Evolutionary conservation across 495 filamentous ascomycete genomes (phyloP).

Genomic region (Trichodelitschia bisporula): DNA sequence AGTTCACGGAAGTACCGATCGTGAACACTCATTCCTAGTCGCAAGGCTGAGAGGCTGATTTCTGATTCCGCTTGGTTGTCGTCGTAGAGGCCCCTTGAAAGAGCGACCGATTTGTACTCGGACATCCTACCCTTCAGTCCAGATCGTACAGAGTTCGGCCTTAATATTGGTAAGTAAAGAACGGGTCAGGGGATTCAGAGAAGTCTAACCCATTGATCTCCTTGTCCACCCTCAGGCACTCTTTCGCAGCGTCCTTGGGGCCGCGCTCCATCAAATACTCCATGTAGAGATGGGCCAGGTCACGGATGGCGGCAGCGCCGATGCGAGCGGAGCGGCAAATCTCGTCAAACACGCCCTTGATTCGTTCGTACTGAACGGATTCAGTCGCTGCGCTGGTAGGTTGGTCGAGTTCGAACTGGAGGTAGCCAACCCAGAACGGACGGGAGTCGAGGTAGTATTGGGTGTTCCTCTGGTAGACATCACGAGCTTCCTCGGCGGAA

Average conservation of each 20-base stretch:
- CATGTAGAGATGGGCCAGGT: conserved; percentile 60
- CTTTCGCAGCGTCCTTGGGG: conserved; percentile 59
- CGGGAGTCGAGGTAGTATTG: conserved; percentile 68
- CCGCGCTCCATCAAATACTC: conserved; percentile 66
- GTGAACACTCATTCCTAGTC: too few species aligned
- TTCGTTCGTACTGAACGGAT: conserved; percentile 36
- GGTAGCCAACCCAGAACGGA: conserved; percentile 81
- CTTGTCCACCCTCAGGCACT: conserved; percentile 61
- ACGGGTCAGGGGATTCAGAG: too few species aligned
- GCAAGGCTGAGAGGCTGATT: too few species aligned
- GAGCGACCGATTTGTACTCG: too few species aligned
- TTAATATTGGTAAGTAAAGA: too few species aligned
- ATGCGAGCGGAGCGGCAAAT: conserved; percentile 54
- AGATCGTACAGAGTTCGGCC: too few species aligned
- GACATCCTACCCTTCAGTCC: too few species aligned
- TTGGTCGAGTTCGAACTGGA: conserved; percentile 76
- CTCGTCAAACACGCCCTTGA: conserved; percentile 61
- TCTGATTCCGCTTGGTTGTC: too few species aligned
- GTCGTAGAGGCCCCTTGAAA: too few species aligned
- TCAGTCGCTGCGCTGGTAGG: conserved; percentile 46
- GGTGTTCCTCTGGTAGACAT: conserved; percentile 60
- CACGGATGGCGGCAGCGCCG: conserved; percentile 38
- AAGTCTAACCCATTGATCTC: conserved; percentile 50
- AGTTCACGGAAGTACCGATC: too few species aligned
- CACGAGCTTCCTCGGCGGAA: conserved; percentile 57